A percentile compares a stretch with the other conserved stretches of the same genome.
These are phyloP conservation scores for Coleophoma crateriformis DNA, from an alignment of 2,329 filamentous ascomycete species.

Conservation along the genomic window DNA sequence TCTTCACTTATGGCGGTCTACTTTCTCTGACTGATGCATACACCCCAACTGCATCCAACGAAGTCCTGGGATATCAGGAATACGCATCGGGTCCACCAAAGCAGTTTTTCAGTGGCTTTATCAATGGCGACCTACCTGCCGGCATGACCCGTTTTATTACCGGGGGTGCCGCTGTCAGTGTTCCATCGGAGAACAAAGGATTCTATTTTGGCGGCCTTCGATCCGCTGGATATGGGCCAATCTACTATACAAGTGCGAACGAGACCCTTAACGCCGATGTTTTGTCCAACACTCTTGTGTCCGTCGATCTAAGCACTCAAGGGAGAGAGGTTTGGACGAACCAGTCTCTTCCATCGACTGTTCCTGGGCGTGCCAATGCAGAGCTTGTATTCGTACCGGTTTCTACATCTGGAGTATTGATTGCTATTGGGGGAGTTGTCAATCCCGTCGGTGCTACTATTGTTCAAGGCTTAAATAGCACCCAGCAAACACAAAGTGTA, in stretches of 20 bases:
- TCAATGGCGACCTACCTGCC: constrained; percentile 32
- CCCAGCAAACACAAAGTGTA: constrained; percentile 33
- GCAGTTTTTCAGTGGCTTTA: constrained; percentile 38
- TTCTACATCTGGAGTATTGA: constrained; percentile 66
- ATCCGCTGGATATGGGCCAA: constrained; percentile 41
- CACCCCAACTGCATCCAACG: constrained; percentile 33
- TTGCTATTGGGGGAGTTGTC: constrained; percentile 71
- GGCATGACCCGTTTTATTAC: constrained; percentile 56
- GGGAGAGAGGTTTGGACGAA: constrained; percentile 50
- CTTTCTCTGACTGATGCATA: constrained; percentile 29
- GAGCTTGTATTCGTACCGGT: constrained; percentile 75
- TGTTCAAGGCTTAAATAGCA: constrained; percentile 16
- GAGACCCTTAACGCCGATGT: constrained; percentile 20
- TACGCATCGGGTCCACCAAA: constrained; percentile 45
- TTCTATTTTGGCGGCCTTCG: constrained; percentile 67
- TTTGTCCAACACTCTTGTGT: constrained; percentile 52
- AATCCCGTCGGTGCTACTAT: constrained; percentile 43
- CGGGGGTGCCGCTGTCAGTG: constrained; percentile 57
- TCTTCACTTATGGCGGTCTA: constrained; percentile 60
- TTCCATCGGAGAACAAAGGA: constrained; percentile 64
- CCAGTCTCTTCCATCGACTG: constrained; percentile 38
- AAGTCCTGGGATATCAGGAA: constrained; percentile 44
- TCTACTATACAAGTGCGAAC: constrained; percentile 30
- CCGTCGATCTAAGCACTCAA: constrained; percentile 52
- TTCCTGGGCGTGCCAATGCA: constrained; percentile 53